phyloP scores from a whole-genome alignment of 75 land plant species.

The Adiantum capillusveneris region DNA sequence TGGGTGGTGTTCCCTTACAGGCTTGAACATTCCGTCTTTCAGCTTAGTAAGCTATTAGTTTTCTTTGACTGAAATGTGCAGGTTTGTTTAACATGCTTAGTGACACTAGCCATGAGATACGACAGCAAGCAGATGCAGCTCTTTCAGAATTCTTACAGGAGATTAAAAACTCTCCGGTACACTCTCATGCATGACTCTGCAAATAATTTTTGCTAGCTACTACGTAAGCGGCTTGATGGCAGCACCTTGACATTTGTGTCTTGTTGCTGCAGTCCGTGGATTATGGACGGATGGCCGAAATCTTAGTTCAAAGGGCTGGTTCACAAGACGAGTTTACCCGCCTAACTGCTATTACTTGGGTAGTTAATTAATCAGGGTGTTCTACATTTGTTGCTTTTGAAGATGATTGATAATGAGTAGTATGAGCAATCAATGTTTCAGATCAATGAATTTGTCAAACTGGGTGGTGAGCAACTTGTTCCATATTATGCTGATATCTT shows the following conservation, averaged over 20 bases:
- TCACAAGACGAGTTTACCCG: conserved; percentile 95
- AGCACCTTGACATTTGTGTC: no score
- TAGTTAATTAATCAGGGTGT: conserved; percentile 10
- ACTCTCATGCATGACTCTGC: background rate
- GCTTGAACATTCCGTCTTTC: no score
- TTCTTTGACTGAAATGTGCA: conserved; percentile 19
- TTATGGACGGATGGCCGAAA: conserved; percentile 99
- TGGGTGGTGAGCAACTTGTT: conserved; percentile 94
- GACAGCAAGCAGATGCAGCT: conserved; percentile 99
- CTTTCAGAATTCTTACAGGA: conserved; percentile 96
- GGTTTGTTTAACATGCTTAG: conserved; percentile 98
- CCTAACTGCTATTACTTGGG: conserved; percentile 95
- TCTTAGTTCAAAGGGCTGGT: conserved; percentile 82
- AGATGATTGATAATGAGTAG: background rate
- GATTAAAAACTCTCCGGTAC: conserved; percentile 98
- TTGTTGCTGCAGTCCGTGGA: conserved; percentile 77
- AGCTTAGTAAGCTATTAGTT: no score
- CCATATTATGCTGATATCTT: conserved; percentile 92
- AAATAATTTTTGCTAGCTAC: no score
- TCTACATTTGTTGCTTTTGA: background rate
- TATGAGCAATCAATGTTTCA: conserved; percentile 21
- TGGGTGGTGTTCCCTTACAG: no score
- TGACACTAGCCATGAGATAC: conserved; percentile 94
- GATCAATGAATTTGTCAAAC: conserved; percentile 98
- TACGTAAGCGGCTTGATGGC: no score